Evolutionary conservation across 768 basidiomycete genomes (phyloP).

Genomic region (Multifurca ochricompacta): DNA sequence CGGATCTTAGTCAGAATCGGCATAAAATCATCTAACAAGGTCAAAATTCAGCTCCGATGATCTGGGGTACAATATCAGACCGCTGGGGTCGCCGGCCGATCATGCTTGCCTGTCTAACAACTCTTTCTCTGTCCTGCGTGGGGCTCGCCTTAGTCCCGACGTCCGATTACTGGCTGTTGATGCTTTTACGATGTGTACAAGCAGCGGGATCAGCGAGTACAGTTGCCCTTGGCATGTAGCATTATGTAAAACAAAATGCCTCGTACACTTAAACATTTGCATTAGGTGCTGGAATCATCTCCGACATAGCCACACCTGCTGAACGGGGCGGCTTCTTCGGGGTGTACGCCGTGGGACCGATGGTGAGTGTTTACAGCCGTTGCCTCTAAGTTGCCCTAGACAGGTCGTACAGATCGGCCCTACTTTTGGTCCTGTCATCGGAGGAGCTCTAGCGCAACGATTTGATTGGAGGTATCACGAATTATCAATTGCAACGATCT

Average conservation of each 20-base stretch:
- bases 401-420: conserved; percentile 26
- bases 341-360: conserved; percentile 55
- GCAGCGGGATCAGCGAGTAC: conserved; percentile 75
- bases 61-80: conserved; percentile 69
- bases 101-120: conserved; percentile 52
- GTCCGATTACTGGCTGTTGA: conserved; percentile 65
- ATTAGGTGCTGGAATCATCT: conserved; percentile 65
- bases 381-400: neutral
- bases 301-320: conserved; percentile 63
- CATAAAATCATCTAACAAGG: neutral
- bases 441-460: conserved; percentile 33
- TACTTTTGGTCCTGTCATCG: conserved; percentile 39
- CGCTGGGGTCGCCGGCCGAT: conserved; percentile 55
- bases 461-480: conserved; percentile 28
- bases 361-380: conserved; percentile 34
- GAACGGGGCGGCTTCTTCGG: conserved; percentile 75
- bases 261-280: neutral
- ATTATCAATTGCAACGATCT: neutral
- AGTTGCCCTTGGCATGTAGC: conserved; percentile 58
- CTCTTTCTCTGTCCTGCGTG: conserved; percentile 60
- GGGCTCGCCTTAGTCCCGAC: conserved; percentile 49
- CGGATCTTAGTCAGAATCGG: too few species aligned
- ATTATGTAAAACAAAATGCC: neutral
- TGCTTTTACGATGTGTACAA: conserved; percentile 75
- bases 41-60: conserved; percentile 31